A percentile compares a stretch with the other conserved stretches of the same genome.
Evolutionary conservation across 345 rosid genomes (phyloP).

Genomic region (Eutrema japonicum): DNA sequence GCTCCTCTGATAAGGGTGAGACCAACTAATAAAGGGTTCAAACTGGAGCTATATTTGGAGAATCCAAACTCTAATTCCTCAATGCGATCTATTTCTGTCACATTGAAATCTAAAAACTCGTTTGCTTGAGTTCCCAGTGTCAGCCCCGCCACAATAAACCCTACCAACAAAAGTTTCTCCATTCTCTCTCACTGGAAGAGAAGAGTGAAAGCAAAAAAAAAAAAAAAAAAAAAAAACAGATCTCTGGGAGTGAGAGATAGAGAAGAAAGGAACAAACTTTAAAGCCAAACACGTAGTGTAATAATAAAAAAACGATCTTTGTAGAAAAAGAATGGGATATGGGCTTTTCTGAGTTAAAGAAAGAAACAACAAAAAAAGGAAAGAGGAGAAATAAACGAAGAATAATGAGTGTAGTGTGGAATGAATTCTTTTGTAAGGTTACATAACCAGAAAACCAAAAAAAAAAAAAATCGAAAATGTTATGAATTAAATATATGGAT

Average conservation of each 20-base stretch:
- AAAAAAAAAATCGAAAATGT: constrained; percentile 1
- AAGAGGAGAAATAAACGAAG: background rate
- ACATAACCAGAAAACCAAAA: background rate
- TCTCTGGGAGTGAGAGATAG: constrained; percentile 26
- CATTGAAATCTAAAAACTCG: constrained; percentile 60
- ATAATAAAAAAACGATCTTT: background rate
- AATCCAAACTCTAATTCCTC: constrained; percentile 53
- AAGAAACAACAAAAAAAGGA: background rate
- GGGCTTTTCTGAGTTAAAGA: constrained; percentile 27
- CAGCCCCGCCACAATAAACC: constrained; percentile 39
- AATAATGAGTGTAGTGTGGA: constrained; percentile 15
- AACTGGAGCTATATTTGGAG: constrained; percentile 46
- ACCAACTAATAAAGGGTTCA: constrained; percentile 71
- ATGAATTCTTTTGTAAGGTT: background rate
- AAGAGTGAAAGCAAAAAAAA: constrained; percentile 36
- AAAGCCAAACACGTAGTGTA: constrained; percentile 8
- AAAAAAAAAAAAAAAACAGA: too few relatives aligned
- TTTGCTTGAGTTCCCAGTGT: constrained; percentile 46
- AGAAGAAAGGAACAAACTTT: constrained; percentile 44
- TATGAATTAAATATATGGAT: too few relatives aligned
- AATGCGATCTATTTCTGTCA: constrained; percentile 56
- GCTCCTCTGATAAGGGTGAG: constrained; percentile 80
- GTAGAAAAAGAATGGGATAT: constrained; percentile 23
- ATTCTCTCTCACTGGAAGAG: constrained; percentile 27
- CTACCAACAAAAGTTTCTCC: constrained; percentile 52